phyloP scores from a whole-genome alignment of 2,329 filamentous ascomycete genomes.

The Neodidymelliopsis sp. region DNA sequence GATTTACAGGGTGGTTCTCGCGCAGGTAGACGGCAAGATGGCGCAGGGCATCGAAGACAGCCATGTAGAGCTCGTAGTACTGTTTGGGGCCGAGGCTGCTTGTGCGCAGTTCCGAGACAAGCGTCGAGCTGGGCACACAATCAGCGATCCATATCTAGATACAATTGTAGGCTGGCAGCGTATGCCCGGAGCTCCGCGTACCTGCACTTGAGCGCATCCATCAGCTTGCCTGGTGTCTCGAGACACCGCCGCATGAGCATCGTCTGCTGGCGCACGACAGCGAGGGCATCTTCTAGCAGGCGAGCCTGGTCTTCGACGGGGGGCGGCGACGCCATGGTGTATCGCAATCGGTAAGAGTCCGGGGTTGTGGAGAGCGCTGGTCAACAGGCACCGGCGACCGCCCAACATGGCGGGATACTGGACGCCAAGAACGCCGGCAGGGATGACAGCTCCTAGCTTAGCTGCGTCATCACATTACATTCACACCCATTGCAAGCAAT shows the following conservation, averaged over 20 bases:
- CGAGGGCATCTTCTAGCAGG: conserved; percentile 95
- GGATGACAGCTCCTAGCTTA: conserved; percentile 32
- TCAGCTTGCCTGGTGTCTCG: conserved; percentile 96
- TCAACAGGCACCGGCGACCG: conserved; percentile 32
- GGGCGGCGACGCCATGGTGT: conserved; percentile 56
- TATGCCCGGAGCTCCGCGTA: conserved; percentile 53
- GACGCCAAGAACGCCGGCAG: conserved; percentile 36
- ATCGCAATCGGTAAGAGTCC: conserved; percentile 28
- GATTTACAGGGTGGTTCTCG: conserved; percentile 96
- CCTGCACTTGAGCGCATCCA: conserved; percentile 99
- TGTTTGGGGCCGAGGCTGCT: conserved; percentile 98
- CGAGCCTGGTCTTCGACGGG: conserved; percentile 72
- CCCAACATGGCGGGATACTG: conserved; percentile 31
- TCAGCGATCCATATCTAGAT: conserved; percentile 15
- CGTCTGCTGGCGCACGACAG: conserved; percentile 96
- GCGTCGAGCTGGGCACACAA: conserved; percentile 75
- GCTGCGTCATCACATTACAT: conserved; percentile 37
- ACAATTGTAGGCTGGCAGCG: conserved; percentile 4
- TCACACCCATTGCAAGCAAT: neutral
- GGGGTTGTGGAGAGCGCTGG: conserved; percentile 40
- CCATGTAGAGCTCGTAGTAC: conserved; percentile 99
- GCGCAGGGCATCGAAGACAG: conserved; percentile 95
- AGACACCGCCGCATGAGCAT: conserved; percentile 97
- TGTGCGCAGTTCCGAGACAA: conserved; percentile 97
- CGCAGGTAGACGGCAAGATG: conserved; percentile 96